Evolutionary conservation across 768 basidiomycete genomes (phyloP), one percentile per base, ranked within the genome.

Genomic region (Tremella mesenterica): DNA sequence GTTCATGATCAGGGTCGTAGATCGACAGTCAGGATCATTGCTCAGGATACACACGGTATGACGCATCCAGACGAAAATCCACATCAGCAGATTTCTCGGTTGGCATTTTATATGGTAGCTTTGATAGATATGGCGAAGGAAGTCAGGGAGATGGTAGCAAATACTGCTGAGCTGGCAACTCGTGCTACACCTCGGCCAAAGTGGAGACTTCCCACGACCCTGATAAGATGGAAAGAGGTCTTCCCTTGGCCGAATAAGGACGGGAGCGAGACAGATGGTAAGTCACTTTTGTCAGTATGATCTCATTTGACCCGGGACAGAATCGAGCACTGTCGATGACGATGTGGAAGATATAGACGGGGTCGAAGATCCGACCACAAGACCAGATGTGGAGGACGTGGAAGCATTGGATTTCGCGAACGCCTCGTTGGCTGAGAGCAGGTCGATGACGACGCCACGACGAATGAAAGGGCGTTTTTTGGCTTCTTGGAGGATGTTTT

Each of bases 51-150:
- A n/a, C n/a, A n/a, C n/a, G n/a, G n/a, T n/a, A n/a, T n/a, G n/a
- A n/a, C n/a, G n/a, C n/a, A n/a, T n/a, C n/a, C n/a, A n/a, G n/a
- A n/a, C n/a, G n/a, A n/a, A n/a, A n/a, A n/a, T n/a, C n/a, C n/a
- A n/a, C n/a, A n/a, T n/a, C n/a, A n/a, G n/a, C n/a, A n/a, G n/a
- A n/a, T n/a, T n/a, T n/a, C n/a, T n/a, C n/a, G 65, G 23, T 26
- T 65, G 1, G 68, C 68, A 18, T 67, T 70, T 33, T 64, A 70
- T 56, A 60, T 70, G 65, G 60, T 60, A 4, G 56, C 68, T 9
- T 41, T 70, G 5, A 31, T 67, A 10, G 68, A 70, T 48, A 48
- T 67, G 3, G 60, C 58, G 8, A 57, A 59, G 34, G 68, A 70
- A 20, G 58, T 59, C 1, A 41, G 53, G n/a, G 47, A 9, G 9